Percentiles rank a stretch among this genome's conserved stretches.
These are phyloP conservation scores for Microdochium trichocladiopsis DNA, from an alignment of 2,329 filamentous ascomycete species.

Conservation along the genomic window DNA sequence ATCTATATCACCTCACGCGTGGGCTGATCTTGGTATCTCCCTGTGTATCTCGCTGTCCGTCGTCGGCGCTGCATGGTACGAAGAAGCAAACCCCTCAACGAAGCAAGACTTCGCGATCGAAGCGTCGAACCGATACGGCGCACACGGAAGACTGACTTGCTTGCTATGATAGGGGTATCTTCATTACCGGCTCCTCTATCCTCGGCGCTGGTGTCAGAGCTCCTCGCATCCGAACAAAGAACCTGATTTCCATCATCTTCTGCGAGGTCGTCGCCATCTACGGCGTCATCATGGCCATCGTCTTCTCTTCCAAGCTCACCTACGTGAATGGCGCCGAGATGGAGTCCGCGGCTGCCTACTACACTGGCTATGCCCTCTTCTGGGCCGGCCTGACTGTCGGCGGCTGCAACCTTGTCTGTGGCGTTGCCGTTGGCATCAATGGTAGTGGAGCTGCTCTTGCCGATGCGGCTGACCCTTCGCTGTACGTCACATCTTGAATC, in stretches of 20 bases:
- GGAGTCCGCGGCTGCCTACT: constrained; percentile 75
- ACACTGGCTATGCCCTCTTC: constrained; percentile 92
- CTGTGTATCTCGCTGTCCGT: constrained; percentile 95
- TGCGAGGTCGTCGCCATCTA: constrained; percentile 99
- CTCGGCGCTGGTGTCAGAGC: constrained; percentile 94
- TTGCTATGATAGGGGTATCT: constrained; percentile 73
- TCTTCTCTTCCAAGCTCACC: constrained; percentile 86
- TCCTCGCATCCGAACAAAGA: constrained; percentile 97
- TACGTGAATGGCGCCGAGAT: constrained; percentile 56
- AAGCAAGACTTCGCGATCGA: background rate
- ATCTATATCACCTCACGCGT: constrained; percentile 87
- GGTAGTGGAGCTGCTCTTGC: constrained; percentile 93
- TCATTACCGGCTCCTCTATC: constrained; percentile 96
- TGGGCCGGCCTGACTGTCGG: constrained; percentile 94
- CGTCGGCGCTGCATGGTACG: constrained; percentile 93
- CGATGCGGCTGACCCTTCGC: constrained; percentile 82
- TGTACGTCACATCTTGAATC: constrained; percentile 52
- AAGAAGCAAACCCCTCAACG: too few species aligned
- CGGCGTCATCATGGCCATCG: constrained; percentile 99
- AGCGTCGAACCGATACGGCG: background rate
- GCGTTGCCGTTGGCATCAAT: constrained; percentile 95
- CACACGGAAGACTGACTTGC: constrained; percentile 3
- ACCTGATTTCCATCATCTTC: constrained; percentile 99
- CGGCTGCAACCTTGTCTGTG: constrained; percentile 91
- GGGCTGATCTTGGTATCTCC: constrained; percentile 84